Evolutionary conservation across 768 basidiomycete genomes (phyloP), one percentile per base, ranked within the genome.

Genomic region (Suillus plorans): DNA sequence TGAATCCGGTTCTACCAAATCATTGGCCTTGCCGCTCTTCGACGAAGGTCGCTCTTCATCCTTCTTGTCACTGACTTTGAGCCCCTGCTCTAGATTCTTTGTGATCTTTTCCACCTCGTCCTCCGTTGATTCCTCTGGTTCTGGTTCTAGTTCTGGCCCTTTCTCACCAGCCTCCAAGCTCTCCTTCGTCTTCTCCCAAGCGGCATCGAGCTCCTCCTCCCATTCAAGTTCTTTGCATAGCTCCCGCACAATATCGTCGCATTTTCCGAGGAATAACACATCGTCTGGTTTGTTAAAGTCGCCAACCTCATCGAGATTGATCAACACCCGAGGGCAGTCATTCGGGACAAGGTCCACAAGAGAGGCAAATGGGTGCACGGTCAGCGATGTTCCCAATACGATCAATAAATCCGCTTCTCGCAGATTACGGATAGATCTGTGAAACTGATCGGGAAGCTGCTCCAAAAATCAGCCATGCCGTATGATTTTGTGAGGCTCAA

Each of bases 341-440:
- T 77, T 65, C 5, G 81, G 79, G 0, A 90, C 87, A 63, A 84
- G 74, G 50, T 79, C 76, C 12, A 90, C 84, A 28, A 99, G 85
- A 1, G 86, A 85, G 6, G 95, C 94, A 73, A 99, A 97, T 2
- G 94, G 94, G 61, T 90, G 87, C 13, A 95, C 92, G 0, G 86
- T 89, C 56, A 97, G 82, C 2, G 94, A 96, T 0, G 96, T 98
- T 34, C 96, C 95, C 69, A 97, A 89, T 53, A 97, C 85, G 69
- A 98, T 88, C 45, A 97, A 84, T 25, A 99, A 83, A 75, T 99
- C 95, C 9, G 92, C 93, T n/a, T 80, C 66, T 6, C 71, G 70
- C 37, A 97, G 73, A 22, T 80, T 77, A 1, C 80, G 79, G 7
- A 91, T 78, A 18, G 86, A 80, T 2, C 71, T 58, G 67, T 89